Base-by-base conservation (phyloP, 805 yeast species). In the Saturnispora dispora region DNA sequence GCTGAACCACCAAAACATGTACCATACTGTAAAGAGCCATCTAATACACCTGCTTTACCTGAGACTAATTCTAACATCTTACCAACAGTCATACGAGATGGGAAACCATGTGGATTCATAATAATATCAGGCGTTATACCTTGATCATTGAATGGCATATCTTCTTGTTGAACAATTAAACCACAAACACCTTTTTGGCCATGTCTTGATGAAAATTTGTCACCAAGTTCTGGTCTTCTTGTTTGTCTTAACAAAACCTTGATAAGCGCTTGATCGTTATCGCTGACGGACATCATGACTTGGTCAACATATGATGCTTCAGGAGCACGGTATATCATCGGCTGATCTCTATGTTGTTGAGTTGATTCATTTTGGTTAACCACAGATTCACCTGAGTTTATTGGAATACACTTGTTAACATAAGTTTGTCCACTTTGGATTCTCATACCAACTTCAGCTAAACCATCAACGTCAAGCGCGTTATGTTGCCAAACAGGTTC, bases 181-280 rank as follows among this genome's bases (percentile, higher is more conserved):
- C 99, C 98, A 74, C 98, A 91, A 30, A 93, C 98, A 80, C 99
- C 99, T 74, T 91, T 91, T 68, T 91, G 99, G 39, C 99, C 99
- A 71, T 91, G 98, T 69, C 99, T 81, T 0, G 96, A 88, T 2
- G 97, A 89, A 63, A 93, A 93, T 68, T 93, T 93, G 64, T 93
- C 99, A 57, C 99, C 99, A 48, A 93, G 72, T 70, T 93, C 99
- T 0, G 99, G 99, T 66, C 98, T 81, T 73, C 99, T 82, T 4
- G 97, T 89, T 65, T 93, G 99, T 65, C 99, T 79, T 54, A 93
- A 70, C 50, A 93, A 73, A 8, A 93, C 98, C 68, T 93, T 93
- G 60, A 93, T 83, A 55, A 93, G 74, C 0, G 96, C 95, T 68
- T 90, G 96, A 60, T 93, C 99, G 58, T 88, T 88, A 62, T 93